A percentile compares a stretch with the other conserved stretches of the same genome.
These are phyloP conservation scores for Oldenlandia corymbosa DNA, from an alignment of 257 asterid genomes.

Conservation along the genomic window DNA sequence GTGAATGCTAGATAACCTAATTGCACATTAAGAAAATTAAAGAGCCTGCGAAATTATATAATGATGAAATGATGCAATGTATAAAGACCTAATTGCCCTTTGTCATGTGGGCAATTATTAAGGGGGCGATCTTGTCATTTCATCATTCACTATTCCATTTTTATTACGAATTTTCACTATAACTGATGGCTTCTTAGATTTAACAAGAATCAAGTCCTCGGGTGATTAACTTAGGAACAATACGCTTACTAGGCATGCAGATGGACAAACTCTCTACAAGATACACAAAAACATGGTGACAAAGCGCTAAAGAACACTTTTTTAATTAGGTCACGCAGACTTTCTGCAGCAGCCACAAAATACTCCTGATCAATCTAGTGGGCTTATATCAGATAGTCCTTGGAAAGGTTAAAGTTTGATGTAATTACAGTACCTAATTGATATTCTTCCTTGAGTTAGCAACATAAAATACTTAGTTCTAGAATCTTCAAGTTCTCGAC, in stretches of 20 bases:
- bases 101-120: too few relatives aligned
- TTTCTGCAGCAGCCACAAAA: neutral
- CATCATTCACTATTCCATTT: too few relatives aligned
- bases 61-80: too few relatives aligned
- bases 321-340: neutral
- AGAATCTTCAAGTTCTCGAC: neutral
- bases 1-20: neutral
- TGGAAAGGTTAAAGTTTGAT: neutral
- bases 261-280: neutral
- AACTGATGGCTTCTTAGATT: neutral
- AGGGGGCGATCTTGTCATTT: too few relatives aligned
- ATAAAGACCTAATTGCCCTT: too few relatives aligned
- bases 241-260: too few relatives aligned
- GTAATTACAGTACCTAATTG: neutral
- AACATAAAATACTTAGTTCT: neutral
- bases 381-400: neutral
- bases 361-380: neutral
- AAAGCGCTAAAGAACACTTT: neutral
- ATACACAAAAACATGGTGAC: neutral
- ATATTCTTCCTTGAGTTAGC: neutral
- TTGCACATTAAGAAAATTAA: neutral
- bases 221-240: neutral
- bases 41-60: too few relatives aligned
- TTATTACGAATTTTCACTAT: too few relatives aligned
- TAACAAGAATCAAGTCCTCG: neutral